phyloP scores from a whole-genome alignment of 129 eudicot species.

The Chrysanthemum makinoi region DNA sequence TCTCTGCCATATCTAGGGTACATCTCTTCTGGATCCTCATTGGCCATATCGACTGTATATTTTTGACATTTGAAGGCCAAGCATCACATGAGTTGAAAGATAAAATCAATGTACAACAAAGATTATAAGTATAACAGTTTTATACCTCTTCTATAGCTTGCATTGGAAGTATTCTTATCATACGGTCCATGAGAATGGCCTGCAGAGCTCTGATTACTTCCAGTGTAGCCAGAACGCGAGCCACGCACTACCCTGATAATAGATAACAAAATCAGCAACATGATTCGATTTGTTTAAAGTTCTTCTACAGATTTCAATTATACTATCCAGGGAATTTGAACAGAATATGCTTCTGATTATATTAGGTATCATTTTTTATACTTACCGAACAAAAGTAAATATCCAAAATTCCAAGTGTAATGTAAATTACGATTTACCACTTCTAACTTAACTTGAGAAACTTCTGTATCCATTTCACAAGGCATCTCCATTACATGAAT shows the following conservation, averaged over 20 bases:
- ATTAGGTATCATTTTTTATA: too few species aligned
- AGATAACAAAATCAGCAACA: slow-evolving; percentile 8
- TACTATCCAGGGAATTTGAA: too few species aligned
- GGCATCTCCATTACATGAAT: too few species aligned
- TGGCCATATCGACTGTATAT: slow-evolving; percentile 20
- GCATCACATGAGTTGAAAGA: not conserved
- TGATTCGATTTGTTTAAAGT: not conserved
- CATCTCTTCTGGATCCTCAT: slow-evolving; percentile 39
- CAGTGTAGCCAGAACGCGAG: slow-evolving; percentile 34
- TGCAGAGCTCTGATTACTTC: slow-evolving; percentile 27
- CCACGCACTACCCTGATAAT: slow-evolving; percentile 33
- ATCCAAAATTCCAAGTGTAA: too few species aligned
- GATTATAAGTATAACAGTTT: not conserved
- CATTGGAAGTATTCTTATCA: slow-evolving; percentile 34
- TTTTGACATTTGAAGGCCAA: slow-evolving; percentile 11
- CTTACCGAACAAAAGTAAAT: not conserved
- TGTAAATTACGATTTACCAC: too few species aligned
- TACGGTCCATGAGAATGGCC: slow-evolving; percentile 37
- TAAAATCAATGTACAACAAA: not conserved
- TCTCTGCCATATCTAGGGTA: slow-evolving; percentile 45
- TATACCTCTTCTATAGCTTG: slow-evolving; percentile 42
- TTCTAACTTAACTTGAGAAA: too few species aligned
- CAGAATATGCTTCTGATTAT: too few species aligned
- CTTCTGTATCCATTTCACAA: too few species aligned
- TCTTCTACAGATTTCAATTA: not conserved